phyloP scores from a whole-genome alignment of 1,139 yeast genomes.

The Taphrina betulina region DNA sequence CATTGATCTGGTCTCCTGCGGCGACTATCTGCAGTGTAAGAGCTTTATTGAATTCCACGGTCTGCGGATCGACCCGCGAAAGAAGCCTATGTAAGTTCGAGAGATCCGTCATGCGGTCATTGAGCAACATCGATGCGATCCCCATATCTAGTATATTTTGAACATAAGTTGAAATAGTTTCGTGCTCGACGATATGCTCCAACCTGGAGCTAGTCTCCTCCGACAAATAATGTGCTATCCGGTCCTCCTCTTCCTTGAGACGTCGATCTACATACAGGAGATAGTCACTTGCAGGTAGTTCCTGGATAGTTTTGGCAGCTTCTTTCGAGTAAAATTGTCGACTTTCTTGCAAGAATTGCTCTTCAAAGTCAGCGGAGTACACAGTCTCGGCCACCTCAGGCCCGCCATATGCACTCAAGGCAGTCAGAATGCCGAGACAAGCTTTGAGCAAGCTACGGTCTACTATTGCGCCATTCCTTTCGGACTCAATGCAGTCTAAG shows the following conservation, averaged over 20 bases:
- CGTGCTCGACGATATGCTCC: conserved; percentile 54
- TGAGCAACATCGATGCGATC: conserved; percentile 55
- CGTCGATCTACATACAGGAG: conserved; percentile 56
- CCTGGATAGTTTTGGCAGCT: conserved; percentile 50
- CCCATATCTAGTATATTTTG: conserved; percentile 56
- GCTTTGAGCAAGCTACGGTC: conserved; percentile 63
- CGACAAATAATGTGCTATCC: conserved; percentile 59
- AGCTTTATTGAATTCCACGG: conserved; percentile 53
- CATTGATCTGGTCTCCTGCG: conserved; percentile 48
- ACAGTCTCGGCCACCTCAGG: conserved; percentile 45
- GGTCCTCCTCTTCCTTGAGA: conserved; percentile 58
- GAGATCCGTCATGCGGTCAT: conserved; percentile 49
- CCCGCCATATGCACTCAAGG: conserved; percentile 41
- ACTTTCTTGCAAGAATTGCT: conserved; percentile 57
- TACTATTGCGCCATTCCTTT: conserved; percentile 60
- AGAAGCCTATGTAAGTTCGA: conserved; percentile 54
- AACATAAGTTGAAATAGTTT: conserved; percentile 62
- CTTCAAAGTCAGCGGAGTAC: conserved; percentile 67
- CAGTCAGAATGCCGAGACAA: conserved; percentile 70
- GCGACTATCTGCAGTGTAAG: conserved; percentile 53
- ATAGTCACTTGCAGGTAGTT: conserved; percentile 55
- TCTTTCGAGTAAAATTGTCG: conserved; percentile 56
- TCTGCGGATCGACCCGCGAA: conserved; percentile 55
- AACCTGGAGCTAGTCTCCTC: conserved; percentile 56
- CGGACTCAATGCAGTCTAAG: conserved; percentile 58